Evolutionary conservation across 306 rosid species (phyloP), one percentile per base, ranked within the genome.

Genomic region (Biancaea sappan): DNA sequence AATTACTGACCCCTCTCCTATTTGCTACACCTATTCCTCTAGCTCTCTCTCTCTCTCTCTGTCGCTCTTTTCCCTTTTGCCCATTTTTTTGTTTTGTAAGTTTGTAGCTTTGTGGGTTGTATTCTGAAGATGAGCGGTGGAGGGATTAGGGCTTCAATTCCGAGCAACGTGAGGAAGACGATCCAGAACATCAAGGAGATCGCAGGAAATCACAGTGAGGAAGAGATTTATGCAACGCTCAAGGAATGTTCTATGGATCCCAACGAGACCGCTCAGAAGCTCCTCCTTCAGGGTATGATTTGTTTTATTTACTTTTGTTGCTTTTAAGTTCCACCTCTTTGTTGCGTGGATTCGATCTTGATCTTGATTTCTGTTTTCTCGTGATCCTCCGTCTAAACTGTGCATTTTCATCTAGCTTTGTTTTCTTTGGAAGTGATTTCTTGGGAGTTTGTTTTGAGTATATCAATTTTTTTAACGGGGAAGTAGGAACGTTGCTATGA

Each of bases 181-280:
- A 88, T 94, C 93, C 90, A 86, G 86, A 83, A 80, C 82, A 86
- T 94, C 19, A 87, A 87, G 76, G 99, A 94, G 95, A 90, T 94
- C 88, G 66, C 95, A 19, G 95, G 84, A 10, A 87, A 88, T 79
- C 95, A 92, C 72, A 90, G 89, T 82, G 95, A 92, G 25, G 96
- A 90, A 24, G 99, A 94, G 69, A 87, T 92, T 79, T 84, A 92
- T 84, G 90, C 97, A 88, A 92, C 90, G 97, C 99, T 94, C 65
- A 88, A 77, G 80, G 99, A 94, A 61, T 94, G 99, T 78, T 83
- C 89, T 68, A 94, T 94, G 99, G 99, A 94, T 94, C 99, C 99
- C 83, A 79, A 94, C 69, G 99, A 94, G 81, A 92, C 99, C 35
- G 11, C 88, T 38, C 96, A 94, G 81, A 94, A 90, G 87, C 99